phyloP scores from a whole-genome alignment of 179 eudicot genomes.

The Silene noctiflora region DNA sequence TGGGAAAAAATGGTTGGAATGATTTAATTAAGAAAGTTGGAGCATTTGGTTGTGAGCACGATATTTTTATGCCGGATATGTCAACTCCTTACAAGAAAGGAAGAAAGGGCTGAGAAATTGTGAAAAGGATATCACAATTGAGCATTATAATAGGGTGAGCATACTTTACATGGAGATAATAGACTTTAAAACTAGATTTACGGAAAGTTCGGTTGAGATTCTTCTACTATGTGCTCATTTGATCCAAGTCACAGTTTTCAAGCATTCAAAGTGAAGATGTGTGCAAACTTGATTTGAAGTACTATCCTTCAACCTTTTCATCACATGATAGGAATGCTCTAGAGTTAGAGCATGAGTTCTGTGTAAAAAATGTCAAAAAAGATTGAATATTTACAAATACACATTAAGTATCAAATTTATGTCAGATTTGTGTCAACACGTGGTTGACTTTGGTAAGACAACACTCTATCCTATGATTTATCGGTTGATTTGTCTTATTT shows the following conservation, averaged over 20 bases:
- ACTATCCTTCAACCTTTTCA: not conserved
- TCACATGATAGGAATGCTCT: not conserved
- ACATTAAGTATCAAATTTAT: too few relatives aligned
- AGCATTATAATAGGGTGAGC: not conserved
- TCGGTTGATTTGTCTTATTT: too few relatives aligned
- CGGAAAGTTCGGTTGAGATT: not conserved
- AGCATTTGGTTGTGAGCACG: not conserved
- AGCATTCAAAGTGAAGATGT: not conserved
- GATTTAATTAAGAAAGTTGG: not conserved
- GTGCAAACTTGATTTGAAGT: not conserved
- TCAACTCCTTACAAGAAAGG: too few relatives aligned
- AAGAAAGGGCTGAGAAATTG: not conserved
- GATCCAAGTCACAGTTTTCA: not conserved
- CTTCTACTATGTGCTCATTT: not conserved
- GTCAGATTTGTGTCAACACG: not conserved
- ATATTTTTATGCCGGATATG: not conserved
- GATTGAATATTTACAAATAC: not conserved
- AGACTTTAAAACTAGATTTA: not conserved
- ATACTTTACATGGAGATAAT: not conserved
- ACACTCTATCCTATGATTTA: too few relatives aligned
- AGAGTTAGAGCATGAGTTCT: not conserved
- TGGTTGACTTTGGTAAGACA: not conserved
- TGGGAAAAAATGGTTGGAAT: too few relatives aligned
- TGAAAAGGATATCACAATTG: not conserved
- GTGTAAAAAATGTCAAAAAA: not conserved